Evolutionary conservation across 2,329 filamentous ascomycete species (phyloP).

Genomic region (Pseudogymnoascus sp.): DNA sequence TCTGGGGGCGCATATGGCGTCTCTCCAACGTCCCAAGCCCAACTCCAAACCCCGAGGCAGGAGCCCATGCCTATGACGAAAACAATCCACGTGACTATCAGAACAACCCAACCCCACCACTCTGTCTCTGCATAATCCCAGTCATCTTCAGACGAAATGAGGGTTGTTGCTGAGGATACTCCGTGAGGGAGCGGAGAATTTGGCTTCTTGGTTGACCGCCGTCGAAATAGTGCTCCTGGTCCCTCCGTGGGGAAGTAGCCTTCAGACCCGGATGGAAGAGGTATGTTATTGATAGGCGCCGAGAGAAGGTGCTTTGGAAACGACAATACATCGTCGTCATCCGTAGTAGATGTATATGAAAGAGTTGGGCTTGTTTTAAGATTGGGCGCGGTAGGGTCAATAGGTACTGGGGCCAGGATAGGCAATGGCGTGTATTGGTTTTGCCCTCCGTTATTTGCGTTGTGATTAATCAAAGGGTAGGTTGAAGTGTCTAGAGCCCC

Average conservation of each 20-base stretch:
- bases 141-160: slow-evolving; percentile 40
- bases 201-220: slow-evolving; percentile 28
- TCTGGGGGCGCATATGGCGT: slow-evolving; percentile 93
- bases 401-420: slow-evolving; percentile 17
- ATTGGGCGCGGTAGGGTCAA: slow-evolving; percentile 31
- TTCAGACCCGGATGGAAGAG: slow-evolving; percentile 50
- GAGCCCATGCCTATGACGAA: slow-evolving; percentile 97
- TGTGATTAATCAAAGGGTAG: slow-evolving; percentile 8
- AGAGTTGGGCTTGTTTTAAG: slow-evolving; percentile 41
- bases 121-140: slow-evolving; percentile 94
- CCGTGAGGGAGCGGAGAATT: slow-evolving; percentile 53
- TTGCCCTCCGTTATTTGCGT: background rate
- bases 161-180: slow-evolving; percentile 41
- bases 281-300: slow-evolving; percentile 32
- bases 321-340: slow-evolving; percentile 70
- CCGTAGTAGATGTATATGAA: slow-evolving; percentile 64
- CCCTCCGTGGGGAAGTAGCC: slow-evolving; percentile 48
- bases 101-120: slow-evolving; percentile 95
- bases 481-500: slow-evolving; percentile 38
- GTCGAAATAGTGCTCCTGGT: slow-evolving; percentile 29
- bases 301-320: slow-evolving; percentile 44
- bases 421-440: slow-evolving; percentile 13
- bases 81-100: slow-evolving; percentile 85
- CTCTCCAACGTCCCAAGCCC: slow-evolving; percentile 97
- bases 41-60: slow-evolving; percentile 90